These are phyloP conservation scores for Litchi chinensis DNA, from an alignment of 345 rosid genomes.

Conservation along the genomic window DNA sequence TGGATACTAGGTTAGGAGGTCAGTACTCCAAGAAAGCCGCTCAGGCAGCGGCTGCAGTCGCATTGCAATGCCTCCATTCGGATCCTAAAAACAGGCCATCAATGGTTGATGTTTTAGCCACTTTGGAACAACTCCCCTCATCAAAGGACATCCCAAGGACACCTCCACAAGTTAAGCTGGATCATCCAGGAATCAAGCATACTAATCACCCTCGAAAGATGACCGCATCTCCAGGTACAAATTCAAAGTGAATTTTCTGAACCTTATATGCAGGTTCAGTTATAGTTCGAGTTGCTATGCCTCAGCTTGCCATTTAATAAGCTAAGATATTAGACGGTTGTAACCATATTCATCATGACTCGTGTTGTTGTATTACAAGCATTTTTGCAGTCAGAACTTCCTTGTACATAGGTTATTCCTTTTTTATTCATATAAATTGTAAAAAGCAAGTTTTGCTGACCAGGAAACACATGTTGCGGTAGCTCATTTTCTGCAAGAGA, in stretches of 20 bases:
- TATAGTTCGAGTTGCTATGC: not conserved
- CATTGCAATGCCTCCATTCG: constrained; percentile 62
- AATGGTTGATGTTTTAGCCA: constrained; percentile 55
- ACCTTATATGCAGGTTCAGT: not conserved
- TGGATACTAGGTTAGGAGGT: constrained; percentile 86
- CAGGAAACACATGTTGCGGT: too few species aligned
- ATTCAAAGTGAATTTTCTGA: constrained; percentile 7
- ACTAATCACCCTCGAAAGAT: constrained; percentile 26
- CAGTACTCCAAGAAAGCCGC: constrained; percentile 88
- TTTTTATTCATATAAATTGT: too few species aligned
- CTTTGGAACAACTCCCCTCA: constrained; percentile 48
- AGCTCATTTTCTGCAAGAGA: too few species aligned
- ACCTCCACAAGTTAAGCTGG: constrained; percentile 23
- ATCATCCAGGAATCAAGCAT: constrained; percentile 23
- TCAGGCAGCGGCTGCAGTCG: constrained; percentile 67
- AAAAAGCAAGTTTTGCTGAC: too few species aligned
- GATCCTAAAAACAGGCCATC: constrained; percentile 69
- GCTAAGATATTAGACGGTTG: not conserved
- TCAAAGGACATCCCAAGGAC: constrained; percentile 27
- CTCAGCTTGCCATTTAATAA: not conserved
- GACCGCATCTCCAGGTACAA: not conserved
- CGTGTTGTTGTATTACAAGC: not conserved
- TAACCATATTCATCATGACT: not conserved
- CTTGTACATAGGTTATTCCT: too few species aligned
- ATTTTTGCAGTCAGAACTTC: too few species aligned